phyloP scores from a whole-genome alignment of 1,139 yeast species.

The Meyerozyma sp. region DNA sequence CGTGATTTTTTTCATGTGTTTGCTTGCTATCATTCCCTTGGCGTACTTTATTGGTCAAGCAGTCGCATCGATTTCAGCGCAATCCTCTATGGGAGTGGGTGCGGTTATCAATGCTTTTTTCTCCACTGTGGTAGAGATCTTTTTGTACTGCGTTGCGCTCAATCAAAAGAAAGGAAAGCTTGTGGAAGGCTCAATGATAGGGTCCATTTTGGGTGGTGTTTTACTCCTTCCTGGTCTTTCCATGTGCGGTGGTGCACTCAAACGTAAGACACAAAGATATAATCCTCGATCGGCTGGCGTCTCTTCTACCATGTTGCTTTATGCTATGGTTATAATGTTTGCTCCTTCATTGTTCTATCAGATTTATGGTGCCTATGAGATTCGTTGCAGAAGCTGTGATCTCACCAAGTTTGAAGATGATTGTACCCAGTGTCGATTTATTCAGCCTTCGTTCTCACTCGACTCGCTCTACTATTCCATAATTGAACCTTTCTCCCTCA shows the following conservation, averaged over 20 bases:
- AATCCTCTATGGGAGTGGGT: constrained; percentile 99
- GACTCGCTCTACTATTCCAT: constrained; percentile 61
- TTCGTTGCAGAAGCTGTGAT: constrained; percentile 56
- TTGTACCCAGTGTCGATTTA: constrained; percentile 72
- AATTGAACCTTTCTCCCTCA: constrained; percentile 73
- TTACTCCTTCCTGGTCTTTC: constrained; percentile 87
- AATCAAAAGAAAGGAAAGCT: constrained; percentile 79
- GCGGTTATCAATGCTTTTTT: constrained; percentile 97
- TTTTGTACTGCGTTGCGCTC: constrained; percentile 86
- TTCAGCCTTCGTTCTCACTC: constrained; percentile 66
- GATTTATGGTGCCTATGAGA: constrained; percentile 83
- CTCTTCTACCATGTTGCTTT: constrained; percentile 89
- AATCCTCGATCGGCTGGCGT: constrained; percentile 97
- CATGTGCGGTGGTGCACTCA: constrained; percentile 95
- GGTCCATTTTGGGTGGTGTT: constrained; percentile 91
- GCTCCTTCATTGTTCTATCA: constrained; percentile 91
- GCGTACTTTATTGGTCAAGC: constrained; percentile 99
- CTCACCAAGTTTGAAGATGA: constrained; percentile 18
- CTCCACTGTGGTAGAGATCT: constrained; percentile 92
- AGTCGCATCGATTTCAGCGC: constrained; percentile 97
- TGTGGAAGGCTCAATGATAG: constrained; percentile 97
- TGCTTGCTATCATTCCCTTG: constrained; percentile 82
- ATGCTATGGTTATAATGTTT: constrained; percentile 87
- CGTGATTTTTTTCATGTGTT: constrained; percentile 66
- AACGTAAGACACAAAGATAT: constrained; percentile 87